Evolutionary conservation across 441 rosid genomes (phyloP).

Genomic region (Raphanus hybrid): DNA sequence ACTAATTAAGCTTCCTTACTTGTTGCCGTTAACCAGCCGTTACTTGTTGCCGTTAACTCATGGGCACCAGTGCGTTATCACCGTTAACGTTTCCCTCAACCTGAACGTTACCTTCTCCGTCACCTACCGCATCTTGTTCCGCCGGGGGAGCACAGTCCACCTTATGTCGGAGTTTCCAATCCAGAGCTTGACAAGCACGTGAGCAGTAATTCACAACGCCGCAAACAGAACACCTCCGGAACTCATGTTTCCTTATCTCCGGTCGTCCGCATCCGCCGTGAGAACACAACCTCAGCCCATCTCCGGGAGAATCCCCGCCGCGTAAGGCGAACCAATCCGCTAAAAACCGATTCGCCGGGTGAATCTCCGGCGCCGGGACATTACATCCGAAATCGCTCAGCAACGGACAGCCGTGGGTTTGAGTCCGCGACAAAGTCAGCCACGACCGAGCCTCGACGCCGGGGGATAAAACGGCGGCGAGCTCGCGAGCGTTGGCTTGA

Average conservation of each 20-base stretch:
- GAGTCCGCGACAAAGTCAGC: constrained; percentile 27
- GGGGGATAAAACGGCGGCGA: constrained; percentile 66
- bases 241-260: constrained; percentile 90
- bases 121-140: constrained; percentile 58
- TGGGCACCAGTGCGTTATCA: constrained; percentile 36
- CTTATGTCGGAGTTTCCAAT: constrained; percentile 91
- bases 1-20: constrained; percentile 10
- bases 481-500: constrained; percentile 91
- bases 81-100: constrained; percentile 35
- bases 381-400: constrained; percentile 91
- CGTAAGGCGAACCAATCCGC: constrained; percentile 68
- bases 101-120: constrained; percentile 45
- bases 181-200: constrained; percentile 95
- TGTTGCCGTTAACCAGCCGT: constrained; percentile 33
- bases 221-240: constrained; percentile 87
- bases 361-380: constrained; percentile 86
- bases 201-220: constrained; percentile 93
- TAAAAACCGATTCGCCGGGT: constrained; percentile 72
- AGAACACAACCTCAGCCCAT: constrained; percentile 77
- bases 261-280: constrained; percentile 88
- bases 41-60: constrained; percentile 24
- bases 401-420: constrained; percentile 55
- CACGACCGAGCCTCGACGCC: constrained; percentile 49
- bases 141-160: constrained; percentile 72
- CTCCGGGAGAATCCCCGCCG: constrained; percentile 48